Conservation (phyloP, 176 grass and related monocot species). For the Microstegium vimineum region DNA sequence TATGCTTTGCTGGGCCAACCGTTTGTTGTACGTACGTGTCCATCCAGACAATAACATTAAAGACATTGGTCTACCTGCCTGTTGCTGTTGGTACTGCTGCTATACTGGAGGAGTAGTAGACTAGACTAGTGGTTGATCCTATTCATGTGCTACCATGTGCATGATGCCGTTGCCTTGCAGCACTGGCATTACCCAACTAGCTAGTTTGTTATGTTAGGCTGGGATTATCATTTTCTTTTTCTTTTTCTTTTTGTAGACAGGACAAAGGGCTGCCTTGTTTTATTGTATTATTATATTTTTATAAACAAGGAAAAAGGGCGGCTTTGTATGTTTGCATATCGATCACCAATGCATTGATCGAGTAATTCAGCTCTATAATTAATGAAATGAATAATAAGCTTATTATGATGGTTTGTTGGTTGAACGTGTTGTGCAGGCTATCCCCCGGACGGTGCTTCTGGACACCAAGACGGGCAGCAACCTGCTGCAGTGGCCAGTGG, state of each 20-base stretch:
- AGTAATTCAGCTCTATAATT: not conserved
- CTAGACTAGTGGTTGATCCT: not conserved
- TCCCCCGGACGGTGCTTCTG: slow-evolving; percentile 79
- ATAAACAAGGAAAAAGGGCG: not conserved
- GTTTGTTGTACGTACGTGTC: not conserved
- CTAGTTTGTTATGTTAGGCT: not conserved
- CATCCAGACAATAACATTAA: no score
- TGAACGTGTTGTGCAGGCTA: slow-evolving; percentile 27
- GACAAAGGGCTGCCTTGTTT: not conserved
- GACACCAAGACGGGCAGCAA: slow-evolving; percentile 72
- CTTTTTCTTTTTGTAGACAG: not conserved
- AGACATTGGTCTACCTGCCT: not conserved
- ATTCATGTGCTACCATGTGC: slow-evolving; percentile 23
- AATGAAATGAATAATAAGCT: not conserved
- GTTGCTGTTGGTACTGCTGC: not conserved
- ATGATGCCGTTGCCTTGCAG: not conserved
- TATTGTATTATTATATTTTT: no score
- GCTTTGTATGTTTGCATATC: not conserved
- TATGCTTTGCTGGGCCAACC: not conserved
- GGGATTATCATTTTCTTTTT: not conserved
- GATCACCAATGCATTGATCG: not conserved
- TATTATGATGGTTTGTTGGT: not conserved
- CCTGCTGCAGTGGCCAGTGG: slow-evolving; percentile 88
- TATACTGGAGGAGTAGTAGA: no score
- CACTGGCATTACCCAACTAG: not conserved